Percentiles rank a stretch among this genome's conserved stretches.
These are phyloP conservation scores for Vitis rotundifolia DNA, from an alignment of 164 flowering plant species.

Conservation along the genomic window DNA sequence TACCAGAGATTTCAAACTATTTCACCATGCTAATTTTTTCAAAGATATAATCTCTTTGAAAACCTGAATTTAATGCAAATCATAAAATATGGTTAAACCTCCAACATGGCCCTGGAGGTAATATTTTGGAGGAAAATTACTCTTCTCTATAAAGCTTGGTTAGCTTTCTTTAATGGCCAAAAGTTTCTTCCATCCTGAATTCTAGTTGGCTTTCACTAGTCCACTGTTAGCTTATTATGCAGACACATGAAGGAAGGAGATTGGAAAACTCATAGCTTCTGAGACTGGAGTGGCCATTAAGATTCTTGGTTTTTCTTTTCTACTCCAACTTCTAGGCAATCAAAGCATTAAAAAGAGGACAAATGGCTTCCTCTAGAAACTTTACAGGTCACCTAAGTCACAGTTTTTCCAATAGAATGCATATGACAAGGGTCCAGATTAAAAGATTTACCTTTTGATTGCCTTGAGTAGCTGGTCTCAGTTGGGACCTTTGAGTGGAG, in stretches of 20 bases:
- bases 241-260: not conserved
- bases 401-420: not conserved
- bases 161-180: not conserved
- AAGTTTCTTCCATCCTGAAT: not conserved
- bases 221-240: not conserved
- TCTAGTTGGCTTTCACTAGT: not conserved
- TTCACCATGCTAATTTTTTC: no score
- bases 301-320: not conserved
- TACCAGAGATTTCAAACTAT: no score
- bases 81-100: not conserved
- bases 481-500: conserved; percentile 44
- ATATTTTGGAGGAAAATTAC: no score
- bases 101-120: not conserved
- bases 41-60: no score
- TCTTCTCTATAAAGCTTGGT: not conserved
- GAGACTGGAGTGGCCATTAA: no score
- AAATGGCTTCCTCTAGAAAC: not conserved
- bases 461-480: conserved; percentile 36
- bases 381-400: not conserved
- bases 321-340: not conserved
- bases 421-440: not conserved
- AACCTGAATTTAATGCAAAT: not conserved
- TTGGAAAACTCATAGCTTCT: not conserved
- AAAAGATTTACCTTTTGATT: conserved; percentile 41
- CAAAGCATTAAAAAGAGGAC: not conserved